Evolutionary conservation across 371 early-diverging fungal genomes (phyloP).

Genomic region (Lichtheimia ramosa): DNA sequence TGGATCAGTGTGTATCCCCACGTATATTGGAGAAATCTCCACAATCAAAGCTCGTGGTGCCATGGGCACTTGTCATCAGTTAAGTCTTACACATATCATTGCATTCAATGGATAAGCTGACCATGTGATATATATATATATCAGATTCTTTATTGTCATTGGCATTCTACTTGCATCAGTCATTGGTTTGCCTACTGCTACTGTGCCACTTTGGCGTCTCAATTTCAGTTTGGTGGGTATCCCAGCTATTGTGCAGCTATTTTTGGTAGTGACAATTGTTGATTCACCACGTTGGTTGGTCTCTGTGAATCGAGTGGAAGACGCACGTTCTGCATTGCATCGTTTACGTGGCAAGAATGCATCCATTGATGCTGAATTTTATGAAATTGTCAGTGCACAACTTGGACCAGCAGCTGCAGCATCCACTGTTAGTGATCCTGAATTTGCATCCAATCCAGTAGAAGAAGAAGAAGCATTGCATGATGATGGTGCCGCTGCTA

Average conservation of each 20-base stretch:
- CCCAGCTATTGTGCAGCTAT: conserved; percentile 66
- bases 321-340: conserved; percentile 53
- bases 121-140: background rate
- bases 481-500: conserved; percentile 16
- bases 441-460: background rate
- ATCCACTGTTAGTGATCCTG: background rate
- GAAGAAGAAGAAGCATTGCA: conserved; percentile 5
- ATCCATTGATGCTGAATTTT: conserved; percentile 56
- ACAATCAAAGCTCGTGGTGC: conserved; percentile 68
- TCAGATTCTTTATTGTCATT: conserved; percentile 64
- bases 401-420: conserved; percentile 26
- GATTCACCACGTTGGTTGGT: conserved; percentile 79
- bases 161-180: conserved; percentile 73
- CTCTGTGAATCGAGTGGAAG: conserved; percentile 53
- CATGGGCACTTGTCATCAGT: conserved; percentile 71
- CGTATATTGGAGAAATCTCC: conserved; percentile 79
- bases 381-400: conserved; percentile 52
- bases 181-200: conserved; percentile 59
- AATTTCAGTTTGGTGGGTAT: conserved; percentile 65
- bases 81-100: background rate
- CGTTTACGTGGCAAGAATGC: conserved; percentile 49
- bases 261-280: conserved; percentile 66
- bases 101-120: too few relatives aligned
- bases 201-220: conserved; percentile 68
- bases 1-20: conserved; percentile 72